These are phyloP conservation scores for Blastobotrys muscicola DNA, from an alignment of 805 yeast genomes.

Conservation along the genomic window DNA sequence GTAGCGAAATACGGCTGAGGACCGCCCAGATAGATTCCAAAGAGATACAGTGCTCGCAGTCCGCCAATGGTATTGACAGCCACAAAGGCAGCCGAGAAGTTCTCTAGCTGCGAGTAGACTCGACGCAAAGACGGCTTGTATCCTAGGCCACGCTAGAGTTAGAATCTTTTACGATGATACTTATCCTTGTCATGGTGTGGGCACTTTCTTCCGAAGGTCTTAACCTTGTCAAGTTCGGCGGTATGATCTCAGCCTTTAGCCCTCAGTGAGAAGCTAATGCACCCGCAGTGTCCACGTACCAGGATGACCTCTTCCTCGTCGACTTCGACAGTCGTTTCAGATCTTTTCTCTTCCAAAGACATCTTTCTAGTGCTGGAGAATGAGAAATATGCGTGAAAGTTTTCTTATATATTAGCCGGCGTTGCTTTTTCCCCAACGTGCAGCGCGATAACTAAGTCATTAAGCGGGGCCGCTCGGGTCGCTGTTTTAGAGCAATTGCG, in stretches of 20 bases:
- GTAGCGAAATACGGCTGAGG: slow-evolving; percentile 19
- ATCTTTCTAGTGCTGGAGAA: too few relatives aligned
- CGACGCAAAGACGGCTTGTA: slow-evolving; percentile 14
- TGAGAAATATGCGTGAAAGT: too few relatives aligned
- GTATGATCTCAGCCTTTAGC: slow-evolving; percentile 15
- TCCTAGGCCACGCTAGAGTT: slow-evolving; percentile 11
- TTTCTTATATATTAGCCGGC: too few relatives aligned
- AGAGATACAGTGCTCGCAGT: slow-evolving; percentile 9
- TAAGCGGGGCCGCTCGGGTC: too few relatives aligned
- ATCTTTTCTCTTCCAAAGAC: too few relatives aligned
- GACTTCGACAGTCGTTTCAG: too few relatives aligned
- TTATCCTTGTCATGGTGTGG: background rate
- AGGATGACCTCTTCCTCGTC: background rate
- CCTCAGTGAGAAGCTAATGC: background rate
- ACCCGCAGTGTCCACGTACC: slow-evolving; percentile 6
- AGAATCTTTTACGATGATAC: background rate
- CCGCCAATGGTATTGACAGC: slow-evolving; percentile 13
- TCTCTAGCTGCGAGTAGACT: slow-evolving; percentile 12
- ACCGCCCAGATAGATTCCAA: slow-evolving; percentile 16
- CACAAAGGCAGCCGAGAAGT: slow-evolving; percentile 14
- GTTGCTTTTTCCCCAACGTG: too few relatives aligned
- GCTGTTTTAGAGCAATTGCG: too few relatives aligned
- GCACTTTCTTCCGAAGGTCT: slow-evolving; percentile 15
- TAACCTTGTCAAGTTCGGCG: slow-evolving; percentile 19
- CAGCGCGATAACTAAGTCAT: too few relatives aligned